A percentile compares a stretch with the other conserved stretches of the same genome.
Conservation (phyloP, 805 yeast genomes). For the Danielia reshetovae region DNA sequence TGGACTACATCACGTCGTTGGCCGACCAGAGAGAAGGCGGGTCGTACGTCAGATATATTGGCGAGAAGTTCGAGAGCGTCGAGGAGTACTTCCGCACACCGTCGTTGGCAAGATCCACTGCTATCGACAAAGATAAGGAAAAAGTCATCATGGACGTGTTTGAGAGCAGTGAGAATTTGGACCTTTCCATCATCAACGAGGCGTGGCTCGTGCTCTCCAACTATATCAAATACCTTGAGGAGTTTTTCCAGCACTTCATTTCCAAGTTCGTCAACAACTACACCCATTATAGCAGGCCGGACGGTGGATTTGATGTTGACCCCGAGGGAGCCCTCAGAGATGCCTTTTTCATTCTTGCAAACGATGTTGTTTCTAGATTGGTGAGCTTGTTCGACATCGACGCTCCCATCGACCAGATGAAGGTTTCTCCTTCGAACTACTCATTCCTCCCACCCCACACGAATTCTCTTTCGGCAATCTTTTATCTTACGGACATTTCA, state of each 20-base stretch:
- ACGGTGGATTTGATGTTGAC: constrained; percentile 25
- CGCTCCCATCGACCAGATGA: constrained; percentile 28
- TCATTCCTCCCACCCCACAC: constrained; percentile 35
- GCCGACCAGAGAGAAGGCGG: constrained; percentile 30
- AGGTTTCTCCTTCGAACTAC: constrained; percentile 33
- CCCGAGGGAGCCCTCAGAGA: constrained; percentile 25
- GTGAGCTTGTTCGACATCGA: constrained; percentile 27
- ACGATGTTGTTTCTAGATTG: constrained; percentile 24
- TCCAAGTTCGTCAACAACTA: constrained; percentile 36
- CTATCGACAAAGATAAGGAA: constrained; percentile 25
- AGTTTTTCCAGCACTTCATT: constrained; percentile 25
- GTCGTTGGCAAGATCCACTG: constrained; percentile 21
- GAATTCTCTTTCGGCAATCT: constrained; percentile 39
- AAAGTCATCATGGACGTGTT: constrained; percentile 27
- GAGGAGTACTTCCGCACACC: constrained; percentile 32
- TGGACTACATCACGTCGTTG: constrained; percentile 33
- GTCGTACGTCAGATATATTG: constrained; percentile 33
- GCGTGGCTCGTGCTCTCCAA: constrained; percentile 40
- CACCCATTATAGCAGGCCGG: constrained; percentile 25
- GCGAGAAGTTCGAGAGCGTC: constrained; percentile 34
- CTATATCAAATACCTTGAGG: constrained; percentile 32
- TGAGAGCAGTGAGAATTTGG: constrained; percentile 37
- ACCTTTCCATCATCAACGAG: constrained; percentile 38
- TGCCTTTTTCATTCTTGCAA: constrained; percentile 22
- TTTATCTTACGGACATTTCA: constrained; percentile 28